Evolutionary conservation across 73 alveolate genomes (phyloP), one percentile per base, ranked within the genome.

Genomic region (Uronychia setigera): DNA sequence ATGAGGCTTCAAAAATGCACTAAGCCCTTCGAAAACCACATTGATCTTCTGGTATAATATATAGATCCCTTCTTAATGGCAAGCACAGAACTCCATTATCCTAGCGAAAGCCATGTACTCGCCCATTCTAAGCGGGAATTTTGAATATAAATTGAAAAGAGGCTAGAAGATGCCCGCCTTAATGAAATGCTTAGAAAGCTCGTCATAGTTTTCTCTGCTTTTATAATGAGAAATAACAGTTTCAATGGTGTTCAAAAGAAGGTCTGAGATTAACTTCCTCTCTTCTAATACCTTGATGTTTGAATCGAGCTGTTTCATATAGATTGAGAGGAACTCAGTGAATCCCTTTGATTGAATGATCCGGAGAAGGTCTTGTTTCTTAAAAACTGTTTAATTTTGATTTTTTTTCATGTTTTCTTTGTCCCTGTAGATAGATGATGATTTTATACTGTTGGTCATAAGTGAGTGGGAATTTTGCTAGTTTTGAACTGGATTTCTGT

Each of bases 31-130:
- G 9, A 85, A 34, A 25, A 32, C 75, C 29, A 74, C 32, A 32
- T 28, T 13, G 1, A 78, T 9, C 35, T 32, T 13, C 27, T 11
- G 28, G 26, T 78, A 26, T 1, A 88, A 34, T 1, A 88, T 80
- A 1, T 35, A 13, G 0, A 88, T 82, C 0, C 94, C 94, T 25
- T 88, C 84, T 26, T 60, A 60, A 58, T 82, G 94, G 46, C 91
- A 88, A 59, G 94, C 94, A 76, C 90, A 88, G 29, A 88, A 67
- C 32, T 88, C 94, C n/a, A 88, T 58, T 9, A 88, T 81, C 60
- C 87, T 81, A n/a, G 91, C 90, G 0, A 88, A 59, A 26, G 80
- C 79, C 58, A 82, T 81, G 33, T 35, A 60, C 74, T 88, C 94
- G 34, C 5, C 81, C 46, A 28, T 76, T 30, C 57, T 60, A 26